Evolutionary conservation across 257 asterid genomes (phyloP), one percentile per base, ranked within the genome.

Genomic region (Solanum piurae): DNA sequence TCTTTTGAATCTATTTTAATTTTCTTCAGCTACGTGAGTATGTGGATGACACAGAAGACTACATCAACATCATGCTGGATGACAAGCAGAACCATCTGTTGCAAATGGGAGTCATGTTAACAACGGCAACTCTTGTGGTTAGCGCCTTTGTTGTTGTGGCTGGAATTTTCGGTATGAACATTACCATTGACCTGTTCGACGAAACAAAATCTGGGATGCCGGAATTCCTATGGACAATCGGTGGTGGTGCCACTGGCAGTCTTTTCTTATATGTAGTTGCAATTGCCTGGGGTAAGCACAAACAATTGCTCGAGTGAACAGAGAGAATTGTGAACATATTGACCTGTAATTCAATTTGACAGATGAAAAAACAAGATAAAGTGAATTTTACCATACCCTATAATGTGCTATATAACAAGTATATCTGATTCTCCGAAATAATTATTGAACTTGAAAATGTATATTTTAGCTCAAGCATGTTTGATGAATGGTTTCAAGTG

Each of bases 1-100:
- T 49, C 29, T 82, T 82, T 27, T 82, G 20, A 49, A 82, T 82
- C 29, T 82, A 40, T 31, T 49, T 38, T 72, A 27, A 76, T 40
- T 29, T 58, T 83, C 44, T 88, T 87, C 23, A 89, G 98, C 90
- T 96, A 92, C 91, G 96, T 91, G 99, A 96, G 88, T 95, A 96
- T 40, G 97, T 96, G 38, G 99, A 96, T 38, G 98, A 96, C 92
- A 96, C 99, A 0, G 99, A 96, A 86, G 98, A 96, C 73, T 95
- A 94, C 89, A 94, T 96, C 86, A 96, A 96, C 93, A 94, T 96
- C 55, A 94, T 95, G 98, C 89, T 95, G 91, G 99, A 95, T 64
- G 98, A 95, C 89, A 95, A 95, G 71, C 98, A 94, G 86, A 95
- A 95, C 86, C 98, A 95, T 90, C 98, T 95, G 18, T 91, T 95